Base-by-base conservation (phyloP, 208 protist species). In the Wallacemonas rigidus region DNA sequence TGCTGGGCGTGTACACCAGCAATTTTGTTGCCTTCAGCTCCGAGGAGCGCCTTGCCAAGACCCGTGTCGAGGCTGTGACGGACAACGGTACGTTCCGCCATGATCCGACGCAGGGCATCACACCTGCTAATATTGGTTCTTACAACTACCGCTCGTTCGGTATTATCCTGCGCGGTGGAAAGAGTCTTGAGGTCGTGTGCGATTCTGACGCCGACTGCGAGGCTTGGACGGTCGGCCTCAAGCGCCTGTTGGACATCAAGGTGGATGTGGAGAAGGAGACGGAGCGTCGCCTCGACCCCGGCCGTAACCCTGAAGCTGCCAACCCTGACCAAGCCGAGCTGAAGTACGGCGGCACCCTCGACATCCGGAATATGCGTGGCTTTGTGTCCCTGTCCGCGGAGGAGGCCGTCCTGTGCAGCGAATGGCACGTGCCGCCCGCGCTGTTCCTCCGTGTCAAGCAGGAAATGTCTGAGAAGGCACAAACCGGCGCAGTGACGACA, bases 141-240 rank as follows among this genome's bases (percentile, higher is more conserved):
- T 82, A 94, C 85, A 95, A 94, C 79, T 96, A 96, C 76, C 87
- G 93, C 61, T 70, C 93, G 9, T 97, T 97, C 63, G 88, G 80
- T 11, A 67, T 97, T 36, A 71, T 95, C 50, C 80, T 97, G 68
- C 76, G 81, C 4, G 89, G 88, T 50, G 90, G 90, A 14, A 95
- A 93, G 77, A 90, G 90, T 1, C 79, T 95, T n/a, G 93, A 97
- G 74, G 74, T 97, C 61, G 85, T 97, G 26, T 95, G 91, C 78
- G 89, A 97, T 65, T 86, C 87, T 0, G 91, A 96, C 88, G 88
- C 85, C 12, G 93, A 97, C 82, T 96, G 82, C 45, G 93, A 97
- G 73, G 93, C 91, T 41, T 96, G 91, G 91, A 64, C 95, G 60
- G 87, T 97, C 36, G 89, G 79, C 1, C 76, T 97, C 35, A 92